phyloP scores from a whole-genome alignment of 208 protist species.

The Acanthamoeba royreba region DNA sequence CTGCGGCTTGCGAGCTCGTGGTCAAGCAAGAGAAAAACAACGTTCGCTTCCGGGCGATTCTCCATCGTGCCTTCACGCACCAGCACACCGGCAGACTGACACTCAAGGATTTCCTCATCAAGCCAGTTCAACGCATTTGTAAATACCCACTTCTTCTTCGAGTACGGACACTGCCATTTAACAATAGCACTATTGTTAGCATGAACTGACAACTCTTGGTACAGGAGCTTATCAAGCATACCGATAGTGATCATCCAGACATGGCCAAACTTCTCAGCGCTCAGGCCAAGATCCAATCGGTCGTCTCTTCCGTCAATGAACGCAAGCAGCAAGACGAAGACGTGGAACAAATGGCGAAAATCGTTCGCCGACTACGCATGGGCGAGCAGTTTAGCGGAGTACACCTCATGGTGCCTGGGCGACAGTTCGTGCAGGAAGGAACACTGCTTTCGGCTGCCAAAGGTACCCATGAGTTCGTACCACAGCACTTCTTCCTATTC shows the following conservation, averaged over 20 bases:
- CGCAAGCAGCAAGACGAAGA: not conserved
- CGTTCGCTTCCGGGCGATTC: not conserved
- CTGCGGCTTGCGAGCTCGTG: not conserved
- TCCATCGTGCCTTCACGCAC: too few species aligned
- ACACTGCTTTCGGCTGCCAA: not conserved
- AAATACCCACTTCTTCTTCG: not conserved
- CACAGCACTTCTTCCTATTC: not conserved
- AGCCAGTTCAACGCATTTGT: not conserved
- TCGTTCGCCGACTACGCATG: not conserved
- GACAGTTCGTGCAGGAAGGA: not conserved
- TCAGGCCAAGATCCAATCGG: not conserved
- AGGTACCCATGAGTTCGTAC: not conserved
- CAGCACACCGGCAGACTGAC: not conserved
- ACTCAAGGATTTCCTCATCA: conserved; percentile 28
- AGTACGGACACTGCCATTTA: too few species aligned
- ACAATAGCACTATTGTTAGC: too few species aligned
- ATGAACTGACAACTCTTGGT: too few species aligned
- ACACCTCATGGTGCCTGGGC: not conserved
- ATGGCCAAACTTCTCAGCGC: not conserved
- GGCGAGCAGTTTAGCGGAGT: not conserved
- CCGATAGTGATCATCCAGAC: not conserved
- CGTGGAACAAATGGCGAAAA: not conserved
- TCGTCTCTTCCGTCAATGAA: not conserved
- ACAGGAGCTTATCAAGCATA: conserved; percentile 7
- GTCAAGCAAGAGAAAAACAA: not conserved